Percentiles rank a stretch among this genome's conserved stretches.
These are phyloP conservation scores for Phylloboletellus chloephorus DNA, from an alignment of 1,284 basidiomycete genomes.

Conservation along the genomic window DNA sequence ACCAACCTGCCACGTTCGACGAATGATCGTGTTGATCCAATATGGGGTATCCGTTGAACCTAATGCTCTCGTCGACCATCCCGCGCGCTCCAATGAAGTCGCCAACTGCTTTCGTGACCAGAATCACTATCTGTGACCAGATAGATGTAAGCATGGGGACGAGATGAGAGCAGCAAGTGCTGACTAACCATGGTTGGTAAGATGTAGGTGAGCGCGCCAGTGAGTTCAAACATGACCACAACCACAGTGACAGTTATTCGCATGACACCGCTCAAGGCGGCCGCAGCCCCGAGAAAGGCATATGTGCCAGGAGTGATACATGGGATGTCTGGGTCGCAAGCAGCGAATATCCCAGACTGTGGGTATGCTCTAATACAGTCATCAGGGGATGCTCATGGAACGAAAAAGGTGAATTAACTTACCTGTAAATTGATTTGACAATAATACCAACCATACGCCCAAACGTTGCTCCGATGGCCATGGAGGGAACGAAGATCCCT, in stretches of 20 bases:
- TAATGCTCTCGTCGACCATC: slow-evolving; percentile 96
- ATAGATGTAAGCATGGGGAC: slow-evolving; percentile 1
- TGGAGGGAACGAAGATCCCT: slow-evolving; percentile 96
- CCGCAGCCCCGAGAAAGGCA: slow-evolving; percentile 91
- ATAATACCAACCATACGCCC: slow-evolving; percentile 94
- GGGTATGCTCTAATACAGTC: slow-evolving; percentile 64
- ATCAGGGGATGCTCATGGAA: not conserved
- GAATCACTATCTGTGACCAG: slow-evolving; percentile 74
- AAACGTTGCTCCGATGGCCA: slow-evolving; percentile 96
- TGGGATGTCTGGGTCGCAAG: slow-evolving; percentile 86
- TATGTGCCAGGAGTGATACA: slow-evolving; percentile 99
- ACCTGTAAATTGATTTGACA: slow-evolving; percentile 89
- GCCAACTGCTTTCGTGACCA: slow-evolving; percentile 97
- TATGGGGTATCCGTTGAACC: slow-evolving; percentile 96
- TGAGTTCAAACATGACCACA: slow-evolving; percentile 98
- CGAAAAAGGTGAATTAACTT: slow-evolving; percentile 22
- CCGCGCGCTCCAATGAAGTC: slow-evolving; percentile 91
- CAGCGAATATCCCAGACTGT: slow-evolving; percentile 79
- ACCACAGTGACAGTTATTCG: slow-evolving; percentile 97
- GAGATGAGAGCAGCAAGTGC: not conserved
- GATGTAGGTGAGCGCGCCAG: slow-evolving; percentile 96
- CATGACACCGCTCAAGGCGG: slow-evolving; percentile 94
- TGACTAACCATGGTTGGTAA: slow-evolving; percentile 89
- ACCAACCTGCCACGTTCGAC: slow-evolving; percentile 78
- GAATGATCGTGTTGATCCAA: slow-evolving; percentile 90